Percentiles rank a stretch among this genome's conserved stretches.
Evolutionary conservation across 352 stramenopile species (phyloP).

Genomic region (Hyaloperonospora brassicae): DNA sequence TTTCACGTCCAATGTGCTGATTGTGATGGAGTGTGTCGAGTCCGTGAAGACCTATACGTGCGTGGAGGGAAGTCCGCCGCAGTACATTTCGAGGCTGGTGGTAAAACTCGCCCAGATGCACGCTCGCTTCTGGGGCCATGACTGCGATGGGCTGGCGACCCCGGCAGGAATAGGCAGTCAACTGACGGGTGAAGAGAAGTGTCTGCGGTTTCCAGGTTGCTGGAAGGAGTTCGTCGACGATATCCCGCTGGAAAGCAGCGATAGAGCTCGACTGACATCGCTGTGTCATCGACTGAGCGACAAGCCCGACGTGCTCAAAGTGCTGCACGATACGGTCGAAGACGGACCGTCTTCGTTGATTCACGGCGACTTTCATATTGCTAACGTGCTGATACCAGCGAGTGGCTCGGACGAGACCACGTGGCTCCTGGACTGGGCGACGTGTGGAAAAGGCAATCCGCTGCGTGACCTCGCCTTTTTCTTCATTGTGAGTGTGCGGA

Average conservation of each 20-base stretch:
- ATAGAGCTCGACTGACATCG: conserved; percentile 23
- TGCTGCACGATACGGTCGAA: conserved; percentile 46
- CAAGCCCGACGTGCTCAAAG: conserved; percentile 29
- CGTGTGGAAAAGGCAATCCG: conserved; percentile 62
- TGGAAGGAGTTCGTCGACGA: conserved; percentile 52
- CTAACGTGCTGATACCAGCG: conserved; percentile 57
- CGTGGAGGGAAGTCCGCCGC: conserved; percentile 48
- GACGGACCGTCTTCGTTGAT: conserved; percentile 52
- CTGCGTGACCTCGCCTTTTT: conserved; percentile 77
- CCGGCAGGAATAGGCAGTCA: conserved; percentile 65
- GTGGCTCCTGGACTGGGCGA: conserved; percentile 79
- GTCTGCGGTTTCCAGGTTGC: conserved; percentile 47
- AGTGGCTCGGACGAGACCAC: conserved; percentile 21
- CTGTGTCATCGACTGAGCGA: conserved; percentile 47
- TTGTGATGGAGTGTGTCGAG: conserved; percentile 58
- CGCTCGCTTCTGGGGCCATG: conserved; percentile 38
- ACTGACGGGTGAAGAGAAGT: conserved; percentile 50
- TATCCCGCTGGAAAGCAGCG: conserved; percentile 25
- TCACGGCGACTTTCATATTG: conserved; percentile 78
- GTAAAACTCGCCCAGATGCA: conserved; percentile 60
- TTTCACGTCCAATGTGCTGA: conserved; percentile 61
- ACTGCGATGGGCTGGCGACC: conserved; percentile 36
- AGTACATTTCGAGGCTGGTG: conserved; percentile 38
- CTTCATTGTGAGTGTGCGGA: conserved; percentile 69
- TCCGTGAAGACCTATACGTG: conserved; percentile 48